Base-by-base conservation (phyloP, 2,329 filamentous ascomycete genomes). In the Apiospora marii region DNA sequence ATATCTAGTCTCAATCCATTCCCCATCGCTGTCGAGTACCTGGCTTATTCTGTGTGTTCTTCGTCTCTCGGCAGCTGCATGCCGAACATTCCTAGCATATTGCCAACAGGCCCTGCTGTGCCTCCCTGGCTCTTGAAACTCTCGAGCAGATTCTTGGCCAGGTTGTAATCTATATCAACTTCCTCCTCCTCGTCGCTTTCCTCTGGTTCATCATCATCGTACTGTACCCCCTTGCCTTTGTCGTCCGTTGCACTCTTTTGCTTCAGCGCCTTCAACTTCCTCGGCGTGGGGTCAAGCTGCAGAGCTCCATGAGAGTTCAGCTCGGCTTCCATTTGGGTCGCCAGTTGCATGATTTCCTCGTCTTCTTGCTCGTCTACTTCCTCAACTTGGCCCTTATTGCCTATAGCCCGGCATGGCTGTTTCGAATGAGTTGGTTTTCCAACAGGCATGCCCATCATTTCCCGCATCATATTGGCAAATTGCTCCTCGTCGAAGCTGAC, bases 61-160 rank as follows among this genome's bases (percentile, higher is more conserved):
- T 96, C 94, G 78, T 97, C 94, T 73, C 93, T 88, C 0, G 96
- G 96, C 73, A 98, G 85, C 53, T 90, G 88, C 75, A 98, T 86
- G 0, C 95, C 95, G 92, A 98, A 93, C 84, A 97, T 89, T 8
- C 92, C 92, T 78, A 99, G 87, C 73, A 99, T 85, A 80, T 98
- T 98, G 0, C 95, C 92, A 2, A 93, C 93, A 0, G 96, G 96
- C 0, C 96, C 96, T 44, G 94, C 87, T 85, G 93, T 90, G 16
- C 96, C 96, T 24, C 87, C 94, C 81, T 98, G 96, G 22, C 93
- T 92, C 80, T 97, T 97, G 83, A 99, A 95, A 77, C 94, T 96
- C 81, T 98, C 94, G 1, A 99, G 86, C 71, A 99, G 86, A 78
- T 98, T 98, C 81, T 93, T 94, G 24, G 94, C 95, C 34, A 99